These are phyloP conservation scores for Brassica cretica DNA, from an alignment of 345 rosid species.

Conservation along the genomic window DNA sequence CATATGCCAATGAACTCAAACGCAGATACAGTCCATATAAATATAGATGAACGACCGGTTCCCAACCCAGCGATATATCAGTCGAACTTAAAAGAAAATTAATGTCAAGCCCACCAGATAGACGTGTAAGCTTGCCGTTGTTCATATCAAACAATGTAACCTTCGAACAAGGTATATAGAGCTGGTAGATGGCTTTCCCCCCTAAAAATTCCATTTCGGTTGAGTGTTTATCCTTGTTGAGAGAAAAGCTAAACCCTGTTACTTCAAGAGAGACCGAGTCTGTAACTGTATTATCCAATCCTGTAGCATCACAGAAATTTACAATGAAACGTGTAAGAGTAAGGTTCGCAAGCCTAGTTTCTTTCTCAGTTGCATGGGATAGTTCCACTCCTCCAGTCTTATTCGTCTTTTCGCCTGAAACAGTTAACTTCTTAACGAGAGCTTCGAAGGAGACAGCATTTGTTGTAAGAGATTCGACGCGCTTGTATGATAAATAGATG, in stretches of 20 bases:
- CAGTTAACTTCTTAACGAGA: slow-evolving; percentile 60
- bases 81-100: slow-evolving; percentile 95
- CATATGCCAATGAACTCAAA: slow-evolving; percentile 56
- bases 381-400: slow-evolving; percentile 51
- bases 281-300: not conserved
- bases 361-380: slow-evolving; percentile 74
- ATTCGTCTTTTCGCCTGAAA: slow-evolving; percentile 46
- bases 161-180: slow-evolving; percentile 56
- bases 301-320: slow-evolving; percentile 60
- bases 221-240: slow-evolving; percentile 86
- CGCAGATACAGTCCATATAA: slow-evolving; percentile 69
- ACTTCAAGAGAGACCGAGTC: slow-evolving; percentile 73
- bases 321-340: slow-evolving; percentile 81
- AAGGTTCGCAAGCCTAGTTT: slow-evolving; percentile 67
- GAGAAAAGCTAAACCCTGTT: slow-evolving; percentile 60
- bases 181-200: slow-evolving; percentile 78
- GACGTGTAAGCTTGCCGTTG: slow-evolving; percentile 82
- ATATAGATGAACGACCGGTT: slow-evolving; percentile 84
- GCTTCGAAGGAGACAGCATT: slow-evolving; percentile 71
- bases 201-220: slow-evolving; percentile 86
- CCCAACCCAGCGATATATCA: slow-evolving; percentile 80
- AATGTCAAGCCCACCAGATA: slow-evolving; percentile 82
- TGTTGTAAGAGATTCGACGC: slow-evolving; percentile 65
- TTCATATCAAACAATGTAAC: slow-evolving; percentile 73
- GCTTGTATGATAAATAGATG: slow-evolving; percentile 66